Percentiles rank a stretch among this genome's conserved stretches.
These are phyloP conservation scores for Ormosia emarginata DNA, from an alignment of 306 rosid genomes.

Conservation along the genomic window DNA sequence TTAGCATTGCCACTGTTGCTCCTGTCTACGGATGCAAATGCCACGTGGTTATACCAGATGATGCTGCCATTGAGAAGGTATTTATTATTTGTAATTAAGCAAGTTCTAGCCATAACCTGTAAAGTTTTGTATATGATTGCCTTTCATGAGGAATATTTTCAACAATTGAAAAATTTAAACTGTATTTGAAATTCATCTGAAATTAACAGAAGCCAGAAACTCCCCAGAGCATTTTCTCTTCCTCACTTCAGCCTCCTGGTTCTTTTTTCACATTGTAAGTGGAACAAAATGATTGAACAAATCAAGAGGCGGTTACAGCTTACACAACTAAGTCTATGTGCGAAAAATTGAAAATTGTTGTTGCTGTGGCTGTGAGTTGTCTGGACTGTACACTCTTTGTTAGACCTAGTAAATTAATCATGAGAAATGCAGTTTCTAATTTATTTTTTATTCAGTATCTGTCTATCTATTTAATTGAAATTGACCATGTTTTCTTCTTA, in stretches of 20 bases:
- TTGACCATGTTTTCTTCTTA: background rate
- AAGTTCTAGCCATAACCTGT: background rate
- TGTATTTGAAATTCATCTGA: background rate
- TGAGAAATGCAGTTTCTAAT: background rate
- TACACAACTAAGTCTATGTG: background rate
- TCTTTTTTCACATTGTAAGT: background rate
- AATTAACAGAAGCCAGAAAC: background rate
- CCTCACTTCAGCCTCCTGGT: background rate
- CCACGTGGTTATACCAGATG: conserved; percentile 93
- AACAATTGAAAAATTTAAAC: background rate
- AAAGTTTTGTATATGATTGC: background rate
- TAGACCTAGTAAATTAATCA: background rate
- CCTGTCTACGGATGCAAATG: conserved; percentile 90
- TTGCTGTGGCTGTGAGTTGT: background rate
- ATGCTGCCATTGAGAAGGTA: conserved; percentile 94
- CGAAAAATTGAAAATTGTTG: background rate
- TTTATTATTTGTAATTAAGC: background rate
- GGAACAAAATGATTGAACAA: background rate
- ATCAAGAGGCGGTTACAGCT: background rate
- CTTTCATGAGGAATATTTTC: background rate
- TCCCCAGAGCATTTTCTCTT: background rate
- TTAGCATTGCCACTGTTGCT: conserved; percentile 91
- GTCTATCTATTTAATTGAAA: background rate
- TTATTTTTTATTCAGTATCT: background rate
- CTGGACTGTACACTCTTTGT: background rate